Evolutionary conservation across 2,329 filamentous ascomycete genomes (phyloP).

Genomic region (Xylariales sp.): DNA sequence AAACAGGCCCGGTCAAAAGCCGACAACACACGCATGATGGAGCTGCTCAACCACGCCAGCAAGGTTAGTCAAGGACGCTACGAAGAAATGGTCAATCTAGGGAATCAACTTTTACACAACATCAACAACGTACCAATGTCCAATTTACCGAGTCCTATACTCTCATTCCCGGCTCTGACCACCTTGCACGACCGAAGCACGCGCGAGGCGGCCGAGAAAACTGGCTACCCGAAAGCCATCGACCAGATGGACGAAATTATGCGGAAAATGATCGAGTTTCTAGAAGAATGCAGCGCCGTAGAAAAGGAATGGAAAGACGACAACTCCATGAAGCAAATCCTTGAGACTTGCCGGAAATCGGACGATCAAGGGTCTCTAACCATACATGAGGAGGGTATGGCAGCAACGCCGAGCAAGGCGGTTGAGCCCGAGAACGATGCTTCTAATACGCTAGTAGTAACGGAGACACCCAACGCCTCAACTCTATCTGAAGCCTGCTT

Average conservation of each 20-base stretch:
- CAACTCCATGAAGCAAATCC: background rate
- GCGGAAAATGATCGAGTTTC: conserved; percentile 19
- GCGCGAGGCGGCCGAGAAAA: conserved; percentile 19
- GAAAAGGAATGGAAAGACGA: conserved; percentile 23
- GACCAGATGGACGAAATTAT: background rate
- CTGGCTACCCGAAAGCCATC: conserved; percentile 29
- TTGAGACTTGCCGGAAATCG: background rate
- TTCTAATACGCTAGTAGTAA: background rate
- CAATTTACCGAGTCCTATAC: background rate
- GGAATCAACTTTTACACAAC: conserved; percentile 24
- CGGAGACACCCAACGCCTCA: background rate
- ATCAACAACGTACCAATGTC: conserved; percentile 15
- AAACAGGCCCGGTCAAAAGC: conserved; percentile 28
- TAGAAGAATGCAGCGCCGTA: conserved; percentile 30
- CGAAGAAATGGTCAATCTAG: conserved; percentile 24
- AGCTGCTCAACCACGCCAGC: conserved; percentile 33
- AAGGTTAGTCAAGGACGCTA: conserved; percentile 19
- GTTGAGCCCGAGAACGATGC: background rate
- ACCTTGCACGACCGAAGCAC: background rate
- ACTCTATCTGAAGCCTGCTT: background rate
- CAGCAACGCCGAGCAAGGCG: background rate
- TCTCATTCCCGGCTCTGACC: background rate
- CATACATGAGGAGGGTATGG: background rate
- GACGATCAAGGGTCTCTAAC: background rate
- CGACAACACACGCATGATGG: conserved; percentile 32